Base-by-base conservation (phyloP, 192 early-diverging fungal genomes). In the Polychytrium aggregatum region DNA sequence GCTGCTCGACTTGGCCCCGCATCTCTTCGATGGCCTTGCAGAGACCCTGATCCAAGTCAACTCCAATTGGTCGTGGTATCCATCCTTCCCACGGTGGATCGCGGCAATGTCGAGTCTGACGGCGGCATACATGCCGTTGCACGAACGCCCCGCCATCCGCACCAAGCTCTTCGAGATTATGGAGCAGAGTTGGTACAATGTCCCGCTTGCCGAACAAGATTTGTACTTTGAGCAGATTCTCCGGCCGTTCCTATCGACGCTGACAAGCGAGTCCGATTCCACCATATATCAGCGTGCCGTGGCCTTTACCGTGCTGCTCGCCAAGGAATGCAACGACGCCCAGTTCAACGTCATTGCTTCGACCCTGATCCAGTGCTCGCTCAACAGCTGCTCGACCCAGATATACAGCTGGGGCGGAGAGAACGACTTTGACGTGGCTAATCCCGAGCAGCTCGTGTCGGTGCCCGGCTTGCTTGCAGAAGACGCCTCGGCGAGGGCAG, bases 331-430 rank as follows among this genome's bases (percentile, higher is more conserved):
- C 9, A 30, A 0, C 5, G 25, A 50, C 9, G 33, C 41, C 21
- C 38, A 56, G 11, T 27, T 57, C 17, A 37, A 14, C 26, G 22
- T 30, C 27, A 45, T 56, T 11, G 40, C 49, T 33, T 45, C 48
- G 37, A 40, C 11, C 24, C 30, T 56, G n/a, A 47, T 56, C 11
- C 55, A 56, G 33, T 48, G 46, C 26, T 14, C 46, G 13, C 41
- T 56, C 2, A 56, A 56, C 40, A 49, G 48, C 47, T 3, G 43
- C 56, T 30, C 49, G 44, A 34, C 11, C 56, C 11, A 18, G 41
- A 7, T 48, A 45, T 34, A 49, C 56, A 0, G 43, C 45, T 0
- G 51, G 20, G 17, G 48, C 48, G n/a, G 48, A 44, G 7, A 45
- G 28, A 8, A 49, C n/a, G 14, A 36, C 28, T 2, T 17, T 50